Percentiles rank a stretch among this genome's conserved stretches.
These are phyloP conservation scores for Huntiella abstrusa DNA, from an alignment of 2,329 filamentous ascomycete genomes.

Conservation along the genomic window DNA sequence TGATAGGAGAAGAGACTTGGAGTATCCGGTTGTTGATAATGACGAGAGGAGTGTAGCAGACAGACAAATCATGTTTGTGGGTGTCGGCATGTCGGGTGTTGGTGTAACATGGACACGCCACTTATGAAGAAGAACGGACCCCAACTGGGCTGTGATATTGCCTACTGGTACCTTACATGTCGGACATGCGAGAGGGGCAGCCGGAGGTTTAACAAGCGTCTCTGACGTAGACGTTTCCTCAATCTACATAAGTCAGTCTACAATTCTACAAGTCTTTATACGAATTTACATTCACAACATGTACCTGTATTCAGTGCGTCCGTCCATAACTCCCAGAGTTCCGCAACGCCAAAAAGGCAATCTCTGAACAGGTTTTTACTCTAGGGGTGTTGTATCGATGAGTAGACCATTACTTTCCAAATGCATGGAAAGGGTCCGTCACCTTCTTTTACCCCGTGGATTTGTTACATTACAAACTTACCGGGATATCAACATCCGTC, in stretches of 20 bases:
- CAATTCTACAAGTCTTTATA: too few relatives aligned
- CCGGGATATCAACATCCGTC: conserved; percentile 35
- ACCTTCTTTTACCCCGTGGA: conserved; percentile 38
- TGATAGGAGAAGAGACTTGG: conserved; percentile 34
- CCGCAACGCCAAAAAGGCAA: too few relatives aligned
- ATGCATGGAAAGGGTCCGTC: conserved; percentile 25
- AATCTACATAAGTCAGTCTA: too few relatives aligned
- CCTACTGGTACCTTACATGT: conserved; percentile 29
- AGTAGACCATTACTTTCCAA: conserved; percentile 29
- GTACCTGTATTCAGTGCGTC: too few relatives aligned
- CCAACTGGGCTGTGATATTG: conserved; percentile 25
- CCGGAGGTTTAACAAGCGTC: conserved; percentile 2
- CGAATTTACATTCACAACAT: too few relatives aligned
- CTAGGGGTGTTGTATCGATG: conserved; percentile 54
- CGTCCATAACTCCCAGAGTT: too few relatives aligned
- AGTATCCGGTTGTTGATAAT: conserved; percentile 36
- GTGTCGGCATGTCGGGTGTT: conserved; percentile 14
- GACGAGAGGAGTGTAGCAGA: conserved; percentile 33
- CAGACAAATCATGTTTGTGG: conserved; percentile 30
- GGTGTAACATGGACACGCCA: conserved; percentile 32
- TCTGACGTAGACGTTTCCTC: too few relatives aligned
- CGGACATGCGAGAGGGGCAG: conserved; percentile 22
- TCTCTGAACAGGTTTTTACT: conserved; percentile 20
- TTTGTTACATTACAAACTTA: background rate
- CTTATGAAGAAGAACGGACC: conserved; percentile 35